phyloP scores from a whole-genome alignment of 2,329 filamentous ascomycete genomes.

The Sclerotiophoma versabilis region DNA sequence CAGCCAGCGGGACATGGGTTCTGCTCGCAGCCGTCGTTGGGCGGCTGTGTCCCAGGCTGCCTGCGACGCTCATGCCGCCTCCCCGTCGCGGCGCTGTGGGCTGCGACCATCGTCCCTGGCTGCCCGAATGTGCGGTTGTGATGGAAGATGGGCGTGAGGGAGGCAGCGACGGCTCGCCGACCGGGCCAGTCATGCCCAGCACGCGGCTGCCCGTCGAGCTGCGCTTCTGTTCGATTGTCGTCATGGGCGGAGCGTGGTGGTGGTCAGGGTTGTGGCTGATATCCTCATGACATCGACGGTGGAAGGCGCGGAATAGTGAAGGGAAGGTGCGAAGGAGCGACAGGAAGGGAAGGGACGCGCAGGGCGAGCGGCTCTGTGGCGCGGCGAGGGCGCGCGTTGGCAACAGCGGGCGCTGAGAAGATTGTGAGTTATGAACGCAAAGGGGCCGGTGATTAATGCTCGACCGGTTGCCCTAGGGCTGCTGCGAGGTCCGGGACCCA shows the following conservation, averaged over 20 bases:
- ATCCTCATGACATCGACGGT: constrained; percentile 44
- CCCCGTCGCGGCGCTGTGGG: constrained; percentile 63
- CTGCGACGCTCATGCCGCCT: constrained; percentile 48
- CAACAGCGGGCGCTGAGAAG: constrained; percentile 9
- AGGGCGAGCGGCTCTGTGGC: constrained; percentile 10
- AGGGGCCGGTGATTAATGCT: constrained; percentile 17
- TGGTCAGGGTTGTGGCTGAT: constrained; percentile 35
- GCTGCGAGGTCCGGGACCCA: constrained; percentile 2
- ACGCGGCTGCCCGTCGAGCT: constrained; percentile 46
- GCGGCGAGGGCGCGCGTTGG: constrained; percentile 13
- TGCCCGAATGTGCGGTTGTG: constrained; percentile 47
- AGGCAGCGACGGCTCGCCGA: constrained; percentile 57
- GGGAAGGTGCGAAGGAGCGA: constrained; percentile 24
- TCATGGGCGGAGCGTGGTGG: constrained; percentile 43
- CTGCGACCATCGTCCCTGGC: constrained; percentile 61
- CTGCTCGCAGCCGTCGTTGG: constrained; percentile 74
- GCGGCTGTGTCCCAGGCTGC: constrained; percentile 53
- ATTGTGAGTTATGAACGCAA: constrained; percentile 9
- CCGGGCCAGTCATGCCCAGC: constrained; percentile 53
- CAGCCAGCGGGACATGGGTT: constrained; percentile 88
- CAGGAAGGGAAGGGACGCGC: constrained; percentile 28
- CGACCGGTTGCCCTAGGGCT: not conserved
- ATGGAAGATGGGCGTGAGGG: constrained; percentile 56
- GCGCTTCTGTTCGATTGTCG: constrained; percentile 40
- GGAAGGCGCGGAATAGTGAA: constrained; percentile 6